Evolutionary conservation across 495 filamentous ascomycete genomes (phyloP).

Genomic region (Penicillium lagena): DNA sequence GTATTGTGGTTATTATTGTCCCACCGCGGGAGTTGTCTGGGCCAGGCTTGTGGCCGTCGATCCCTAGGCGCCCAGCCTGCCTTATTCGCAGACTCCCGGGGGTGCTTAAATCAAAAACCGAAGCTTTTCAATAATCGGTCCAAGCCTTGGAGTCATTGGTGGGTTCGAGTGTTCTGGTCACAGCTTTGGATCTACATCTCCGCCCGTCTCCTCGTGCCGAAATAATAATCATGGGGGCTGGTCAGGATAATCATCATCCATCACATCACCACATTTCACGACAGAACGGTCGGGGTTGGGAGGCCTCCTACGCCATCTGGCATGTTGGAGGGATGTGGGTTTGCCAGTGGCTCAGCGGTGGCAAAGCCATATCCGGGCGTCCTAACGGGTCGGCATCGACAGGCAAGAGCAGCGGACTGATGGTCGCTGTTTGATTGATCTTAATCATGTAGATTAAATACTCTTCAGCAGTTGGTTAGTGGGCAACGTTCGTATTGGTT

Average conservation of each 20-base stretch:
- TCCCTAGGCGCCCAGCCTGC: too few species aligned
- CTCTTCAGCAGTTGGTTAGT: slow-evolving; percentile 4
- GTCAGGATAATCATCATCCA: slow-evolving; percentile 1
- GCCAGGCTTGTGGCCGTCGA: too few species aligned
- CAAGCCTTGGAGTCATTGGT: background rate
- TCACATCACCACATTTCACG: too few species aligned
- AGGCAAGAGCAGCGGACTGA: too few species aligned
- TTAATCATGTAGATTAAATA: background rate
- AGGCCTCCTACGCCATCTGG: background rate
- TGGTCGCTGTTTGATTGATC: background rate
- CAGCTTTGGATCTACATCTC: slow-evolving; percentile 8
- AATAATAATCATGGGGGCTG: background rate
- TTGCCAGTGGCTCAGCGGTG: background rate
- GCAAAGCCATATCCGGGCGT: background rate
- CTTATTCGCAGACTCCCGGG: too few species aligned
- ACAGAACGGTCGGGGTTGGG: background rate
- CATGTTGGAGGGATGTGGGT: background rate
- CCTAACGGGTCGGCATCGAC: too few species aligned
- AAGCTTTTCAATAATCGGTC: slow-evolving; percentile 7
- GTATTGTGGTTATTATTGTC: too few species aligned
- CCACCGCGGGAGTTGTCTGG: too few species aligned
- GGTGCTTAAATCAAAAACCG: background rate
- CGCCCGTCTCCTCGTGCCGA: slow-evolving; percentile 2
- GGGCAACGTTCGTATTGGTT: slow-evolving; percentile 4
- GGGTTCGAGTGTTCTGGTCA: slow-evolving; percentile 1